Percentiles rank a stretch among this genome's conserved stretches.
phyloP scores from a whole-genome alignment of 2,329 filamentous ascomycete species.

The Chaetoscypha palmicola region DNA sequence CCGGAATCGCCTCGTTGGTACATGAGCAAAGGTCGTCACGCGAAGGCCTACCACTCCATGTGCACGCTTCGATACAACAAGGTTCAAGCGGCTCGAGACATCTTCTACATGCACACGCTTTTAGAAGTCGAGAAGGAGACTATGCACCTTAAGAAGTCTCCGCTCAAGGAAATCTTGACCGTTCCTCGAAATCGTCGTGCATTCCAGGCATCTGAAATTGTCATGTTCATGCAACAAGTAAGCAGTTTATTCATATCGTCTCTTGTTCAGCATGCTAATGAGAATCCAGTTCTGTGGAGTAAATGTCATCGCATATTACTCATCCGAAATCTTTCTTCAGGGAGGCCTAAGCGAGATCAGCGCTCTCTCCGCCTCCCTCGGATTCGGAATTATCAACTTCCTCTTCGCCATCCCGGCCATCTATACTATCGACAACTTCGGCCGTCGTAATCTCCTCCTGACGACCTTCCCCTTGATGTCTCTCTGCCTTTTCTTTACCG shows the following conservation, averaged over 20 bases:
- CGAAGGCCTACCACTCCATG: slow-evolving; percentile 42
- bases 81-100: slow-evolving; percentile 48
- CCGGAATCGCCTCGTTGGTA: slow-evolving; percentile 47
- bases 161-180: slow-evolving; percentile 50
- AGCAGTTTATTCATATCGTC: too few relatives aligned
- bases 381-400: slow-evolving; percentile 59
- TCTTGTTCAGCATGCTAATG: too few relatives aligned
- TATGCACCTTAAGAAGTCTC: slow-evolving; percentile 43
- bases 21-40: slow-evolving; percentile 40
- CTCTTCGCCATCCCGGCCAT: slow-evolving; percentile 56
- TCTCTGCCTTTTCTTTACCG: slow-evolving; percentile 41
- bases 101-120: slow-evolving; percentile 51
- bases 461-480: slow-evolving; percentile 9
- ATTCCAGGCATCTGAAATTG: slow-evolving; percentile 51
- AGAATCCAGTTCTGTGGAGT: slow-evolving; percentile 7
- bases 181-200: slow-evolving; percentile 57
- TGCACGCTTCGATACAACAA: slow-evolving; percentile 42
- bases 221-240: slow-evolving; percentile 62
- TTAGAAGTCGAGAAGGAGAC: slow-evolving; percentile 48
- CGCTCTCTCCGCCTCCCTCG: slow-evolving; percentile 54
- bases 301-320: slow-evolving; percentile 51
- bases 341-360: slow-evolving; percentile 43
- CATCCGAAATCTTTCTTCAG: slow-evolving; percentile 52
- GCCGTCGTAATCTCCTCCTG: slow-evolving; percentile 36
- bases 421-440: slow-evolving; percentile 63